Evolutionary conservation across 176 grass and related monocot species (phyloP).

Genomic region (Zoysia japonica): DNA sequence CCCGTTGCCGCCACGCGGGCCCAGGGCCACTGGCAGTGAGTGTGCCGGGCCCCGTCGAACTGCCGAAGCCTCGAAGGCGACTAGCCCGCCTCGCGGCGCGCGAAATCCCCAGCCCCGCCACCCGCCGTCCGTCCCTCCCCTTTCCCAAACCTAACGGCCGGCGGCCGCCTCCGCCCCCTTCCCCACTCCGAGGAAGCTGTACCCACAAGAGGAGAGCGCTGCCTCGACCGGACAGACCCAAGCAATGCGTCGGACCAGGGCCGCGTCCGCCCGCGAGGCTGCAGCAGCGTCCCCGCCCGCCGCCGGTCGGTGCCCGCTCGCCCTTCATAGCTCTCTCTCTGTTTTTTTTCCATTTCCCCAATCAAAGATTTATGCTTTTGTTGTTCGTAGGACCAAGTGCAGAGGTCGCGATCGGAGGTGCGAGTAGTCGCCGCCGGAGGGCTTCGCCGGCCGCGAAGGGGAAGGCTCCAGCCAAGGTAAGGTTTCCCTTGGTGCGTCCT

Average conservation of each 20-base stretch:
- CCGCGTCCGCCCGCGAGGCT: slow-evolving; percentile 33
- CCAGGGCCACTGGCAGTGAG: too few species aligned
- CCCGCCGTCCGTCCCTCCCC: not conserved
- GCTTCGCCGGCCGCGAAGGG: slow-evolving; percentile 42
- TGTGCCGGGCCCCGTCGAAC: too few species aligned
- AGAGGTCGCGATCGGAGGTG: not conserved
- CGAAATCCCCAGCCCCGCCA: slow-evolving; percentile 7
- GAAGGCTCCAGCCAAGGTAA: slow-evolving; percentile 47
- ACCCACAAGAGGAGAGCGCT: not conserved
- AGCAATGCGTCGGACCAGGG: slow-evolving; percentile 57
- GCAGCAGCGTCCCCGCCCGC: slow-evolving; percentile 14
- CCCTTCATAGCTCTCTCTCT: not conserved
- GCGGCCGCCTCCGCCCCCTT: not conserved
- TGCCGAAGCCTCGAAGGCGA: too few species aligned
- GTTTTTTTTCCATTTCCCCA: not conserved
- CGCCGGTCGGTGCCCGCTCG: slow-evolving; percentile 26
- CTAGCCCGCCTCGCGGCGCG: slow-evolving; percentile 31
- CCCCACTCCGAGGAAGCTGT: not conserved
- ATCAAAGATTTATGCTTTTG: not conserved
- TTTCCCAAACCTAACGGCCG: slow-evolving; percentile 41
- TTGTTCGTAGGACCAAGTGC: slow-evolving; percentile 11
- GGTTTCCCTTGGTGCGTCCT: not conserved
- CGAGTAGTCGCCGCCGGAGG: slow-evolving; percentile 33
- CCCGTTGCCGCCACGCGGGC: too few species aligned
- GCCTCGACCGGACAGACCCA: not conserved